These are phyloP conservation scores for Mrakia gelida DNA, from an alignment of 768 basidiomycete genomes.

Conservation along the genomic window DNA sequence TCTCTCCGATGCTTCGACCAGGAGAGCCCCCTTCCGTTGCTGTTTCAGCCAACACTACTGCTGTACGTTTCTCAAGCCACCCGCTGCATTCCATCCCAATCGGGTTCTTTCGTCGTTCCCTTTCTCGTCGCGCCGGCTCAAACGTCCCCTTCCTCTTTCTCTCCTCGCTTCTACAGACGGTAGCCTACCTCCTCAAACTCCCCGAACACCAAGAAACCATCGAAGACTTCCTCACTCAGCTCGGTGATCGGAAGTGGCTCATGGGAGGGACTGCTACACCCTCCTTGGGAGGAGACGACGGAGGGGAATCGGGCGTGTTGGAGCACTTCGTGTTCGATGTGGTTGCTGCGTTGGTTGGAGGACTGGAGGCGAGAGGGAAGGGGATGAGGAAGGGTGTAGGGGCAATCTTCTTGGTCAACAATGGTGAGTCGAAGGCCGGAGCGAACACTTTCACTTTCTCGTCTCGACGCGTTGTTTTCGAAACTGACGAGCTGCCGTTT, in stretches of 20 bases:
- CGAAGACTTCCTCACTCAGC: constrained; percentile 14
- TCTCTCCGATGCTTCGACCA: not conserved
- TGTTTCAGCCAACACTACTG: not conserved
- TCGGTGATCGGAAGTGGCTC: constrained; percentile 32
- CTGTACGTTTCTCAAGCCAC: too few relatives aligned
- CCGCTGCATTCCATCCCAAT: too few relatives aligned
- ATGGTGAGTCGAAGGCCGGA: constrained; percentile 8
- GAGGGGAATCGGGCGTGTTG: not conserved
- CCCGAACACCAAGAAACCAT: constrained; percentile 3
- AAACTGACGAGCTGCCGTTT: not conserved
- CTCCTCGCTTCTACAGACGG: not conserved
- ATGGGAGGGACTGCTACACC: constrained; percentile 23
- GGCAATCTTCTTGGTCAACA: constrained; percentile 29
- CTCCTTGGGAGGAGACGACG: not conserved
- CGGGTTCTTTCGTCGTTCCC: too few relatives aligned
- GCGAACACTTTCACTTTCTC: too few relatives aligned
- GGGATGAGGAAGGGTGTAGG: constrained; percentile 17
- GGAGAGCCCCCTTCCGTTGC: constrained; percentile 11
- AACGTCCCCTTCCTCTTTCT: not conserved
- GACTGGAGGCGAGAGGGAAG: constrained; percentile 10
- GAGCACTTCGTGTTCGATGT: constrained; percentile 32
- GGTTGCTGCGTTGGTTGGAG: constrained; percentile 5
- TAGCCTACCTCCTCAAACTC: constrained; percentile 25
- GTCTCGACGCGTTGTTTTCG: not conserved
- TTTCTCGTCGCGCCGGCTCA: not conserved